These are phyloP conservation scores for Colletotrichum sp. DNA, from an alignment of 2,329 filamentous ascomycete species.

Conservation along the genomic window DNA sequence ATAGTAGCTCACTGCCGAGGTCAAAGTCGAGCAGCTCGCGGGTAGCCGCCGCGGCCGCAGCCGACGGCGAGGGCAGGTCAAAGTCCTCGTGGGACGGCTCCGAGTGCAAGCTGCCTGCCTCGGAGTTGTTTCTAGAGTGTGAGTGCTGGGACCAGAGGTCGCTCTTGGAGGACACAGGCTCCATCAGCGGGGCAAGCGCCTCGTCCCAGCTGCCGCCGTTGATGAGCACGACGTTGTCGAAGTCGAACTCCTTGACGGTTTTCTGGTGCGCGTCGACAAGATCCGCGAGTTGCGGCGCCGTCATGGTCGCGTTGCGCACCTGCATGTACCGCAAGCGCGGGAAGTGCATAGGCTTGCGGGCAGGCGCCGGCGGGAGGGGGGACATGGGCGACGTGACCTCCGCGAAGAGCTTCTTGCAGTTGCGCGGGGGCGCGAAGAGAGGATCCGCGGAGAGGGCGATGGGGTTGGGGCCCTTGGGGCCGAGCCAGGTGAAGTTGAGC, in stretches of 20 bases:
- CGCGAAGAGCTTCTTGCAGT: conserved; percentile 64
- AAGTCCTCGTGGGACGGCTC: conserved; percentile 32
- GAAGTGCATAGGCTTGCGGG: conserved; percentile 67
- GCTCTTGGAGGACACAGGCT: conserved; percentile 34
- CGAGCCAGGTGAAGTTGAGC: conserved; percentile 80
- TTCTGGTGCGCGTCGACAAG: conserved; percentile 72
- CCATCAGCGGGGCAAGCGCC: conserved; percentile 74
- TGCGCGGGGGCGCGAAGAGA: conserved; percentile 64
- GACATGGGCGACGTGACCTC: conserved; percentile 71
- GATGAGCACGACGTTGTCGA: conserved; percentile 75
- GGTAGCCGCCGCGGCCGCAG: conserved; percentile 59
- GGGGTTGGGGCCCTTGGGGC: conserved; percentile 75
- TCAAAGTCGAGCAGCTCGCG: conserved; percentile 51
- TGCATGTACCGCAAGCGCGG: conserved; percentile 71
- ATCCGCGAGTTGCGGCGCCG: conserved; percentile 70
- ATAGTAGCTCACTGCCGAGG: conserved; percentile 26
- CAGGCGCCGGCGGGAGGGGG: conserved; percentile 58
- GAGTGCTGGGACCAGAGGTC: conserved; percentile 49
- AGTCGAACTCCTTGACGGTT: conserved; percentile 78
- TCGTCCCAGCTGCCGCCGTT: conserved; percentile 79
- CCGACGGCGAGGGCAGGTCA: conserved; percentile 52
- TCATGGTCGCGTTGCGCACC: conserved; percentile 75
- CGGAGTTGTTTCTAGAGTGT: conserved; percentile 36
- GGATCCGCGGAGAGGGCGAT: conserved; percentile 73
- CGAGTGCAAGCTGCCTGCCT: conserved; percentile 29